These are phyloP conservation scores for Pythium pyrilobum DNA, from an alignment of 352 stramenopile genomes.

Conservation along the genomic window DNA sequence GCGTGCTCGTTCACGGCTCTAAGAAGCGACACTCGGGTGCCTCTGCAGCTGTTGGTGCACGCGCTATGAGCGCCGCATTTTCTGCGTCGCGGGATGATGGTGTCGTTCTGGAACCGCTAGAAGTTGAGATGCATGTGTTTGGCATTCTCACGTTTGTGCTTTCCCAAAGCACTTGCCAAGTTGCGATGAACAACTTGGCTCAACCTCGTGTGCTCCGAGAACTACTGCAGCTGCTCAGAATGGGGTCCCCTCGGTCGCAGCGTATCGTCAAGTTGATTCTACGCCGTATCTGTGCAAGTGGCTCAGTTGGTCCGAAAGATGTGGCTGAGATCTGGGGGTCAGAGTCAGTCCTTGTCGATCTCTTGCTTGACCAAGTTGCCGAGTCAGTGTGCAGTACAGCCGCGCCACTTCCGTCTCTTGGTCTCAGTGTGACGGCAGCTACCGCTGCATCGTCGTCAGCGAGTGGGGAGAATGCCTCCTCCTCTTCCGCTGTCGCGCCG, in stretches of 20 bases:
- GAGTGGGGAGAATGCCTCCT: background rate
- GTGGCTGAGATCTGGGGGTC: conserved; percentile 73
- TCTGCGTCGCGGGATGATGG: conserved; percentile 14
- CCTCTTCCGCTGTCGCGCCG: conserved; percentile 12
- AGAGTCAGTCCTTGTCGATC: conserved; percentile 75
- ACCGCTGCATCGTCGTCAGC: conserved; percentile 8
- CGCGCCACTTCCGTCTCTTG: conserved; percentile 50
- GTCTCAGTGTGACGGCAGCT: conserved; percentile 32
- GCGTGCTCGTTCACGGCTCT: conserved; percentile 28
- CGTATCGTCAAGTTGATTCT: conserved; percentile 81
- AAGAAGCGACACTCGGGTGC: conserved; percentile 1
- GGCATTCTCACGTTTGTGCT: conserved; percentile 72
- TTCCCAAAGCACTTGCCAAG: conserved; percentile 62
- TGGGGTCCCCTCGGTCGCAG: conserved; percentile 73
- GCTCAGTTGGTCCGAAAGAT: conserved; percentile 55
- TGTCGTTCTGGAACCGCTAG: conserved; percentile 55
- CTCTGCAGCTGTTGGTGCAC: conserved; percentile 5
- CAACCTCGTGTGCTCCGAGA: conserved; percentile 64
- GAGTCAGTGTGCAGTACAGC: conserved; percentile 81
- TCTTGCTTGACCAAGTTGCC: conserved; percentile 82
- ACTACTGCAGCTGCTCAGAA: conserved; percentile 66
- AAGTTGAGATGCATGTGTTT: conserved; percentile 76
- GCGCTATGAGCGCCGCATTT: conserved; percentile 7
- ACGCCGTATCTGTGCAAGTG: conserved; percentile 61
- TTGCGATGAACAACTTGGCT: conserved; percentile 51